Evolutionary conservation across 441 rosid species (phyloP), one percentile per base, ranked within the genome.

Genomic region (Macaranga tanarius): DNA sequence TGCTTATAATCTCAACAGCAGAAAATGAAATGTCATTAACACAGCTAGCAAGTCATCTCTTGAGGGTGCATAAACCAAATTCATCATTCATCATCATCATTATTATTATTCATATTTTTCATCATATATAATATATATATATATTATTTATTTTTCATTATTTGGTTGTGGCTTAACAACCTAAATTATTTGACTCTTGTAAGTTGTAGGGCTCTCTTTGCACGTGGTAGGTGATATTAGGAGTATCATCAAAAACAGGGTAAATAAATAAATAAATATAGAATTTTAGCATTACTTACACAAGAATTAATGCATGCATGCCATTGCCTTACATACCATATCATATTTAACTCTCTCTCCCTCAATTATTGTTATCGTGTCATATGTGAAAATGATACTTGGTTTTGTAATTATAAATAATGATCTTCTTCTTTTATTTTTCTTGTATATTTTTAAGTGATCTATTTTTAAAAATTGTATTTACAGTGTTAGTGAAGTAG

Each of bases 161-260:
- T 60, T 64, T 71, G 61, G 15, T 40, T 59, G 63, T 20, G 38
- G 79, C 75, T 79, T 80, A 79, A 80, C 83, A 69, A 79, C 83
- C 83, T 55, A 66, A 74, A 83, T 83, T 51, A 83, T 42, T 79
- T 76, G 83, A 42, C 75, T 72, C 72, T 42, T 31, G 38, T 31
- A 31, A 31, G 38, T 26, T 71, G 81, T 79, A 79, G 83, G 84
- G 67, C 69, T 31, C 60, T 17, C 76, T 20, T 15, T 69, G 72
- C 86, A 80, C 74, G 83, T 83, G 86, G 71, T 68, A 34, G 75
- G 82, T 72, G 67, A 65, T 16, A 38, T 10, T 15, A 50, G 1
- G 7, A 42, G 45, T 42, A 42, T 10, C 45, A 42, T 42, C 38
- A 31, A 31, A 31, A 42, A 42, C 9, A 42, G 8, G 7, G 45